Base-by-base conservation (phyloP, 1,139 yeast species). In the Maudiozyma humilis region DNA sequence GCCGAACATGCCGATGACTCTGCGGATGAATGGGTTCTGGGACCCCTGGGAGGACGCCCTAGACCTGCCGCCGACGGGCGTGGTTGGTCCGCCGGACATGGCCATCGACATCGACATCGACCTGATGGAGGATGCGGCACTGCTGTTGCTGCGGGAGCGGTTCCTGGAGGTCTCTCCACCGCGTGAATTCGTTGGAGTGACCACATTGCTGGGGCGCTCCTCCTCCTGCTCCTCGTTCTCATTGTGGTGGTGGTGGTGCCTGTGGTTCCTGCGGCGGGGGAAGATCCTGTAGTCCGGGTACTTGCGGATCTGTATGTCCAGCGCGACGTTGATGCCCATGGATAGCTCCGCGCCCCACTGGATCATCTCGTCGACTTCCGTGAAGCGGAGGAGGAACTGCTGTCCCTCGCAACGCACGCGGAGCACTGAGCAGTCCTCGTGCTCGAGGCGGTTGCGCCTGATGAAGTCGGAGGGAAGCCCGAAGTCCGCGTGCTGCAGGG, bases 271-370 rank as follows among this genome's bases (percentile, higher is more conserved):
- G 53, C 89, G 69, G 53, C 88, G 67, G 3, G 93, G 93, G 8
- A 83, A 85, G 0, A 86, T 79, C 55, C 87, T 68, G 59, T 81
- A 82, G 19, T 68, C 68, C 1, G 93, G 91, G 58, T 77, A 59
- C 40, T 76, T 79, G 41, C 93, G 66, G 19, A 72, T 67, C 32
- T 66, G 67, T 19, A 83, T 51, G 57, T 82, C 91, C 37, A 82
- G 64, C 1, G 87, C 65, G 25, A 82, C 73, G 53, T 78, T 85
- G 45, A 75, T 74, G 0, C 85, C 89, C 13, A 76, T 68, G 40
- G 72, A 70, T 4, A 83, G 45, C 35, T 74, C 73, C 56, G 70
- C 68, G 46, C 79, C 72, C 89, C 89, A 82, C 38, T 75, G 75
- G 18, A 83, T 73, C 67, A 83, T 68, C 23, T 74, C 78, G 51